Percentiles rank a stretch among this genome's conserved stretches.
These are phyloP conservation scores for Hemerocallis citrina DNA, from an alignment of 106 monocot genomes.

Conservation along the genomic window DNA sequence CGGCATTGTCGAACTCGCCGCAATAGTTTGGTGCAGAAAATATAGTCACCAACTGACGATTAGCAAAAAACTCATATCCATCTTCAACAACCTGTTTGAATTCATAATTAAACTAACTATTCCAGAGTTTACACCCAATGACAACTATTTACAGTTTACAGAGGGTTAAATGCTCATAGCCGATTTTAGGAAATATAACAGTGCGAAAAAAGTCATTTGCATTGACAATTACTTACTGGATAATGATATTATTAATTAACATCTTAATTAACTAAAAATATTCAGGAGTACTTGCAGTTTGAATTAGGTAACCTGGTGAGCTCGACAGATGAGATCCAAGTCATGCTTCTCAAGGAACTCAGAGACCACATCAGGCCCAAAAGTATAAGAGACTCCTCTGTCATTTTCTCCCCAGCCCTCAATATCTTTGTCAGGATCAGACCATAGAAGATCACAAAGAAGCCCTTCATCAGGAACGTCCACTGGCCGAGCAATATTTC, in stretches of 20 bases:
- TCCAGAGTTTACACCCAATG: too few relatives aligned
- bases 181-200: too few relatives aligned
- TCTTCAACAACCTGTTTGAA: constrained; percentile 15
- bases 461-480: constrained; percentile 30
- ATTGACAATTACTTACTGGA: too few relatives aligned
- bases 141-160: too few relatives aligned
- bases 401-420: constrained; percentile 41
- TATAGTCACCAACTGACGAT: constrained; percentile 25
- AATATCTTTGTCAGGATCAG: constrained; percentile 29
- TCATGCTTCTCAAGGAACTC: constrained; percentile 37
- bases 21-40: constrained; percentile 42
- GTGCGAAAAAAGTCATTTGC: too few relatives aligned
- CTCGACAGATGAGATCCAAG: constrained; percentile 35
- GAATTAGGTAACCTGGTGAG: constrained; percentile 38
- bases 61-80: constrained; percentile 24
- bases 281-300: too few relatives aligned
- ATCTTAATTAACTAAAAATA: too few relatives aligned
- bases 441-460: constrained; percentile 34
- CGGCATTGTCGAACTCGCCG: constrained; percentile 39
- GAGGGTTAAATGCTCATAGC: too few relatives aligned
- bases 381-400: constrained; percentile 30
- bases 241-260: too few relatives aligned
- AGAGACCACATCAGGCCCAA: constrained; percentile 27
- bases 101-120: neutral
- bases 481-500: constrained; percentile 24